Evolutionary conservation across 2,329 filamentous ascomycete genomes (phyloP), one percentile per base, ranked within the genome.

Genomic region (Diaporthe ampelina): DNA sequence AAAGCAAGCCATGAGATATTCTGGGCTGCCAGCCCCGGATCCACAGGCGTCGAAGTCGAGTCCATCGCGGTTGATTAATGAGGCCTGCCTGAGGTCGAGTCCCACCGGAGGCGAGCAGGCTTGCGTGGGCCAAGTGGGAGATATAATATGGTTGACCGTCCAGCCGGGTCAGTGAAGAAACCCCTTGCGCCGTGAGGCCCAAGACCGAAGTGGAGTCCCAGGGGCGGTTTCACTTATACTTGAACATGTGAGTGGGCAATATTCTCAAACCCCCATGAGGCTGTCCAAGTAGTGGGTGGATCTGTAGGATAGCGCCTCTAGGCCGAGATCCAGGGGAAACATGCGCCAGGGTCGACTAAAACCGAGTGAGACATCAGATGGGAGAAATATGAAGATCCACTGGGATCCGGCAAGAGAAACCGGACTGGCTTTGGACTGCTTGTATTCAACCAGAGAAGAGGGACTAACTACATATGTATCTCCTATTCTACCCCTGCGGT

Each of bases 171-270:
- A 17, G 26, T n/a, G 26, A 40, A 32, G 3, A 15, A 43, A 17
- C 59, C n/a, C 58, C 26, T 19, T 26, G 43, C 21, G 24, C 70
- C 45, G 57, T 35, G 24, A 32, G 29, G 37, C 61, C 63, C 35
- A 52, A 63, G 54, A 74, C 29, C n/a, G 26, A 43, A 40, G 67
- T 71, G 58, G 59, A 71, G 35, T 57, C 56, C 45, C 70, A 48
- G 67, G 69, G 67, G 48, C 57, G 32, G 67, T 71, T 63, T 71
- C 57, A 74, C 29, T 61, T 45, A 35, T 32, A 71, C n/a, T 57
- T 52, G 26, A 43, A 48, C 56, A 40, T 54, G 67, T 74, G 72
- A 70, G 67, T 56, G 67, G 45, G 45, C 56, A 48, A 61, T 35
- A 63, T 43, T 74, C 56, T 52, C 29, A 57, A 58, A 59, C 43